Evolutionary conservation across 2,329 filamentous ascomycete species (phyloP).

Genomic region (Botrytis hyacinthi): DNA sequence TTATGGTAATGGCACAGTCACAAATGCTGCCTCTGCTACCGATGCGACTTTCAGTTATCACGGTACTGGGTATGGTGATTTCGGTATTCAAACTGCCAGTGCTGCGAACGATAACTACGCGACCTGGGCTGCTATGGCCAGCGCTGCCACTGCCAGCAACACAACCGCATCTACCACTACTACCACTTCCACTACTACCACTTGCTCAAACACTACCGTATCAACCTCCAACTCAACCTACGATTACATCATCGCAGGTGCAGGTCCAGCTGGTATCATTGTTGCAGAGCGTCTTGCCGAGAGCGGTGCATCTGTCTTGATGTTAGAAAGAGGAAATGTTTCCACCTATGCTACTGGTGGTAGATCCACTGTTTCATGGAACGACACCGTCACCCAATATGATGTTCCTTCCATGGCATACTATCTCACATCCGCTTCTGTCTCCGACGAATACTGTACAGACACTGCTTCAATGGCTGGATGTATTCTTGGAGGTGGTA

Average conservation of each 20-base stretch:
- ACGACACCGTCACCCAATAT: slow-evolving; percentile 18
- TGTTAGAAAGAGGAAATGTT: slow-evolving; percentile 20
- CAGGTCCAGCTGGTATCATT: slow-evolving; percentile 19
- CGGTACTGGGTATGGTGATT: slow-evolving; percentile 15
- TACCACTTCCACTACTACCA: neutral
- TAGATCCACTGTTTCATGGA: slow-evolving; percentile 17
- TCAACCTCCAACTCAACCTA: slow-evolving; percentile 14
- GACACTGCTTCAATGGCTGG: slow-evolving; percentile 62
- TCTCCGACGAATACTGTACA: slow-evolving; percentile 40
- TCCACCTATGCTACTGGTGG: slow-evolving; percentile 19
- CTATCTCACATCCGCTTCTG: slow-evolving; percentile 13
- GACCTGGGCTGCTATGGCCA: slow-evolving; percentile 18
- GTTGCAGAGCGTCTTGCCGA: slow-evolving; percentile 20
- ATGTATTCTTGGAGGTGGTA: slow-evolving; percentile 62
- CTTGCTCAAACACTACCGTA: slow-evolving; percentile 6
- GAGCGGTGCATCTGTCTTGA: slow-evolving; percentile 19
- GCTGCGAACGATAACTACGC: slow-evolving; percentile 12
- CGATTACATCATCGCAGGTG: slow-evolving; percentile 19
- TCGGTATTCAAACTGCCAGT: neutral
- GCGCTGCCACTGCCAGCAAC: neutral
- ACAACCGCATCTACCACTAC: neutral
- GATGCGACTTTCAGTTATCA: slow-evolving; percentile 21
- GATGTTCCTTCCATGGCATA: slow-evolving; percentile 19
- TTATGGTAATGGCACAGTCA: slow-evolving; percentile 17
- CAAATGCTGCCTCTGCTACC: slow-evolving; percentile 12